Percentiles rank a stretch among this genome's conserved stretches.
These are phyloP conservation scores for Oxyria digyna DNA, from an alignment of 148 eudicot genomes.

Conservation along the genomic window DNA sequence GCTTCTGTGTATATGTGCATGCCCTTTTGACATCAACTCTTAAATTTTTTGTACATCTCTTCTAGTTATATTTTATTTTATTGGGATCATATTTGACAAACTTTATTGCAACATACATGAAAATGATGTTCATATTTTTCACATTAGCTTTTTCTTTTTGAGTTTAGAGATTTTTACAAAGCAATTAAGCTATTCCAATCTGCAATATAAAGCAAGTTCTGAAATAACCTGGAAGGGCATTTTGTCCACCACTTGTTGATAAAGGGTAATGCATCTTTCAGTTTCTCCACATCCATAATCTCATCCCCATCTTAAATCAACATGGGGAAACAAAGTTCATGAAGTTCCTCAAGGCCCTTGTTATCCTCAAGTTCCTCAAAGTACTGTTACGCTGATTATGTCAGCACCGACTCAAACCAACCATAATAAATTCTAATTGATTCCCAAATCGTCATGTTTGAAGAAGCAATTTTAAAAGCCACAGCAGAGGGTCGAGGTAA, in stretches of 20 bases:
- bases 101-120: neutral
- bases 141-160: neutral
- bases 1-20: neutral
- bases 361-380: too few species aligned
- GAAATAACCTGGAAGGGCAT: slow-evolving; percentile 56
- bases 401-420: too few species aligned
- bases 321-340: too few species aligned
- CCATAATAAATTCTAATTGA: too few species aligned
- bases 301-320: slow-evolving; percentile 79
- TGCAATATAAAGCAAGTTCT: neutral
- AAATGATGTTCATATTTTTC: neutral
- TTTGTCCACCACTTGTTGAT: slow-evolving; percentile 70
- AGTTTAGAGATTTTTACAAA: neutral
- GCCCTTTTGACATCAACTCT: neutral
- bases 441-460: too few species aligned
- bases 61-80: neutral
- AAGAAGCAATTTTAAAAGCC: too few species aligned
- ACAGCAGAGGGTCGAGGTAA: too few species aligned
- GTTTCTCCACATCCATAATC: slow-evolving; percentile 72
- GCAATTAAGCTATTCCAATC: neutral
- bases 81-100: neutral
- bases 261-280: slow-evolving; percentile 76
- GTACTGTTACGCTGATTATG: too few species aligned
- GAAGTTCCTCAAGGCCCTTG: too few species aligned
- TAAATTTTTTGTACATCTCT: neutral